Evolutionary conservation across 345 rosid species (phyloP).

Genomic region (Heritiera littoralis): DNA sequence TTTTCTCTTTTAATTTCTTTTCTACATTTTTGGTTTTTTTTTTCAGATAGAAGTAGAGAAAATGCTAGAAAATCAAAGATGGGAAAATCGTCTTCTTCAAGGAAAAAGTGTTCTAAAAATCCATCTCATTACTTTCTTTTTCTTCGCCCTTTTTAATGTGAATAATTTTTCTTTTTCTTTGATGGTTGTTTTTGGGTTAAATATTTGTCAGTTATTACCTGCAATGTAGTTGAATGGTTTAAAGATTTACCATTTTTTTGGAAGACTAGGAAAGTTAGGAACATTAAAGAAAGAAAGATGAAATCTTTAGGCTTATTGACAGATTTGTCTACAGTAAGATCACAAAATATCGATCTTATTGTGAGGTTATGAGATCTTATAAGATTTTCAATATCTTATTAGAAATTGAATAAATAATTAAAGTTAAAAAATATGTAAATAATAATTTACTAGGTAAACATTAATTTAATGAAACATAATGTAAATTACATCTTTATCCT

Average conservation of each 20-base stretch:
- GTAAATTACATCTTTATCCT: too few species aligned
- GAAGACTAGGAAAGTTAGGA: not conserved
- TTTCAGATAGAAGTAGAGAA: slow-evolving; percentile 17
- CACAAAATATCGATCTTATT: too few species aligned
- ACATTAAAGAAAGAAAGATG: not conserved
- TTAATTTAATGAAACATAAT: too few species aligned
- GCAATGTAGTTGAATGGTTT: slow-evolving; percentile 8
- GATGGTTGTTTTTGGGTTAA: not conserved
- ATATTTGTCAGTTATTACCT: not conserved
- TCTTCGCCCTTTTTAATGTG: not conserved
- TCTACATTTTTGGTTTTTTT: not conserved
- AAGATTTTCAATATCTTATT: too few species aligned
- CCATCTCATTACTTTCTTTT: slow-evolving; percentile 39
- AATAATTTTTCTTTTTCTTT: not conserved
- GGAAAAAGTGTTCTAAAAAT: slow-evolving; percentile 49
- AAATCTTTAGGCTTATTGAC: not conserved
- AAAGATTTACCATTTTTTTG: slow-evolving; percentile 3
- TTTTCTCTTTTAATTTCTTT: too few species aligned
- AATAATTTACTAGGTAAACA: too few species aligned
- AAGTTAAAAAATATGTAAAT: too few species aligned
- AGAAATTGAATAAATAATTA: too few species aligned
- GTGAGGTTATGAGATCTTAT: too few species aligned
- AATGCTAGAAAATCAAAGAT: slow-evolving; percentile 17
- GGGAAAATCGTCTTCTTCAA: slow-evolving; percentile 52
- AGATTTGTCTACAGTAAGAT: not conserved